These are phyloP conservation scores for Mentha longifolia DNA, from an alignment of 257 asterid genomes.

Conservation along the genomic window DNA sequence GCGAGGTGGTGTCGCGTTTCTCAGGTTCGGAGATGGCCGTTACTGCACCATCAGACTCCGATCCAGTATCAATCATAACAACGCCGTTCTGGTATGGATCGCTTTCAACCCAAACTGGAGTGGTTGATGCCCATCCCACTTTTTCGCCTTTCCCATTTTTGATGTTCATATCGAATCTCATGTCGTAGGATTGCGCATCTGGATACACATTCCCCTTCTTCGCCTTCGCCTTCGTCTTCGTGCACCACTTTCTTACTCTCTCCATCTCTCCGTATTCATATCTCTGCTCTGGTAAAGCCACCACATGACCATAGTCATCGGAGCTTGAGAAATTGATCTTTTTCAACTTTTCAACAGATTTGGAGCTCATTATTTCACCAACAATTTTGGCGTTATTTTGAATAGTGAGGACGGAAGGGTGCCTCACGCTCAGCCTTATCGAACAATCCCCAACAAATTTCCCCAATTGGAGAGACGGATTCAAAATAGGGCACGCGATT, in stretches of 20 bases:
- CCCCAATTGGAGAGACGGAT: constrained; percentile 19
- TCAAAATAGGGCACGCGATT: constrained; percentile 55
- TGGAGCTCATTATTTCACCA: constrained; percentile 65
- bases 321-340: constrained; percentile 34
- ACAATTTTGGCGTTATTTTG: constrained; percentile 33
- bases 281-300: constrained; percentile 36
- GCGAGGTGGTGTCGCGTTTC: not conserved
- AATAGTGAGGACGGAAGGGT: constrained; percentile 50
- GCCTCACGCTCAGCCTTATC: constrained; percentile 50
- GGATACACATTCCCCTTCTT: constrained; percentile 18
- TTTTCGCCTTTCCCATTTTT: not conserved
- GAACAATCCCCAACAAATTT: constrained; percentile 59
- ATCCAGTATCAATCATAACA: not conserved
- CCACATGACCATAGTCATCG: not conserved
- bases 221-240: not conserved
- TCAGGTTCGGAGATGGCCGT: too few species aligned
- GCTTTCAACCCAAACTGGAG: not conserved
- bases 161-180: constrained; percentile 14
- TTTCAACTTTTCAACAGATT: constrained; percentile 40
- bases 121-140: not conserved
- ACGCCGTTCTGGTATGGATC: not conserved
- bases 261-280: constrained; percentile 60
- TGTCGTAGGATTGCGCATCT: not conserved
- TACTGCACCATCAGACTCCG: not conserved
- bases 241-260: constrained; percentile 42